These are phyloP conservation scores for Emericellopsis atlantica DNA, from an alignment of 2,329 filamentous ascomycete species.

Conservation along the genomic window DNA sequence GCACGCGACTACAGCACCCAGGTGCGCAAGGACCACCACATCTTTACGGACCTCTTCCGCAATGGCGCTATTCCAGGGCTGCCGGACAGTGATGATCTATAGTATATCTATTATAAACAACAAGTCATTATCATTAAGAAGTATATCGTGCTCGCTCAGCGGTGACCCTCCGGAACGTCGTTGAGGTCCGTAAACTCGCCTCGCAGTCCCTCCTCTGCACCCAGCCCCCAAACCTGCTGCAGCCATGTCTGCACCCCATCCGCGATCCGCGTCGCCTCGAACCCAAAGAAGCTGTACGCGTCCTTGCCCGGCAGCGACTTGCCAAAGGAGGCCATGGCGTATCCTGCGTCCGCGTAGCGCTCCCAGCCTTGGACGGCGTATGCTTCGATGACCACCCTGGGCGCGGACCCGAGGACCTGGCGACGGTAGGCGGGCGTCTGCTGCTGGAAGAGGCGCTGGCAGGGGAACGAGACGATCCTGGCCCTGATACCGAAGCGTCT, in stretches of 20 bases:
- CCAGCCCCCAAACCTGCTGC: conserved; percentile 10
- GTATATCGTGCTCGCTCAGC: too few relatives aligned
- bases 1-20: background rate
- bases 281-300: conserved; percentile 44
- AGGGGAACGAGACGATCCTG: conserved; percentile 30
- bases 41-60: conserved; percentile 2
- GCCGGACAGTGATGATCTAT: background rate
- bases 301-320: conserved; percentile 40
- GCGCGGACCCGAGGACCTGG: conserved; percentile 27
- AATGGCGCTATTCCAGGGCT: conserved; percentile 1
- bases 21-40: conserved; percentile 1
- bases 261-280: conserved; percentile 29
- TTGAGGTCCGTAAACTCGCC: conserved; percentile 13
- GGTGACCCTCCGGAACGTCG: background rate
- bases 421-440: conserved; percentile 31
- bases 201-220: conserved; percentile 8
- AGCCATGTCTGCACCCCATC: conserved; percentile 17
- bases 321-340: conserved; percentile 39
- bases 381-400: conserved; percentile 46
- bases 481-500: conserved; percentile 21
- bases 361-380: conserved; percentile 47
- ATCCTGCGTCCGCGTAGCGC: conserved; percentile 43
- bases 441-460: conserved; percentile 27
- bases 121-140: too few relatives aligned
- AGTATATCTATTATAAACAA: too few relatives aligned